These are phyloP conservation scores for Sporothrix brasiliensis DNA, from an alignment of 2,329 filamentous ascomycete species.

Conservation along the genomic window DNA sequence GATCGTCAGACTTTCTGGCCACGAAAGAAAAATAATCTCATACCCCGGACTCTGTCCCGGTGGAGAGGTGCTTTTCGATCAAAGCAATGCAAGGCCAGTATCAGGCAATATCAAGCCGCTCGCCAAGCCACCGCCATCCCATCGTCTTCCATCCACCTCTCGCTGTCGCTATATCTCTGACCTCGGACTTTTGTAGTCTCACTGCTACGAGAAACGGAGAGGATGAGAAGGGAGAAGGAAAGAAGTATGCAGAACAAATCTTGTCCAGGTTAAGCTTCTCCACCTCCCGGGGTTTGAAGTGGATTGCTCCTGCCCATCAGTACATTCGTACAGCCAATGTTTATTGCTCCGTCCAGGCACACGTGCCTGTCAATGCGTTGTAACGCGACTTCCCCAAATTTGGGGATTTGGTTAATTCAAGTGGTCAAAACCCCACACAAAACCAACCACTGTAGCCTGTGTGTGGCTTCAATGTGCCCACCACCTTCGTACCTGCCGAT, in stretches of 20 bases:
- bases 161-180: neutral
- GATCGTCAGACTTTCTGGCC: neutral
- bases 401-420: neutral
- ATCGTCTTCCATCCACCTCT: neutral
- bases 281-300: slow-evolving; percentile 13
- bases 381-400: neutral
- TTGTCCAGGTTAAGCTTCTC: neutral
- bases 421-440: neutral
- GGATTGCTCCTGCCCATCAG: slow-evolving; percentile 12
- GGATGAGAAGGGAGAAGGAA: neutral
- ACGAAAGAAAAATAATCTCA: neutral
- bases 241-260: neutral
- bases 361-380: neutral
- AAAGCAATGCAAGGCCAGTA: slow-evolving; percentile 6
- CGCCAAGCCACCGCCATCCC: slow-evolving; percentile 9
- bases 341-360: slow-evolving; percentile 12
- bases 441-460: neutral
- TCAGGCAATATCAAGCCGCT: slow-evolving; percentile 22
- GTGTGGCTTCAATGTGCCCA: neutral
- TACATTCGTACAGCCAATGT: neutral
- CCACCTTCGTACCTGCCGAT: slow-evolving; percentile 18
- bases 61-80: slow-evolving; percentile 15
- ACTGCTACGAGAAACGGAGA: too few relatives aligned
- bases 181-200: neutral
- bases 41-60: neutral